Evolutionary conservation across 1,139 yeast genomes (phyloP), one percentile per base, ranked within the genome.

Genomic region (Taiozyma onychis): DNA sequence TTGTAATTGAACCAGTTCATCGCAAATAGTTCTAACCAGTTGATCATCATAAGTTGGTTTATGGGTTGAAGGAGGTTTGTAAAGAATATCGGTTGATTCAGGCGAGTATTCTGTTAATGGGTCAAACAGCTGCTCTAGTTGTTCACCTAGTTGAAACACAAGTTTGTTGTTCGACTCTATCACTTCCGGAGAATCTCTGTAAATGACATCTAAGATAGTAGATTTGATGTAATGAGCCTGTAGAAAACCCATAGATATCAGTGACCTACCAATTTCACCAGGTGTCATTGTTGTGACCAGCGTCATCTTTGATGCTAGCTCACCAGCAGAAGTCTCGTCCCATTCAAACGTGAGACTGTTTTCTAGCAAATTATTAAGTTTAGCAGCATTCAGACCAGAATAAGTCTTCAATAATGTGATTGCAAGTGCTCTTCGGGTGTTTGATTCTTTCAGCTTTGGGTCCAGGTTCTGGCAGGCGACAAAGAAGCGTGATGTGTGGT

Each of bases 61-160:
- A 28, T 39, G 13, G 27, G 35, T 9, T 52, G 44, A 51, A n/a
- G 73, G 73, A 10, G 71, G 63, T 48, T 57, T 73, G 62, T 91
- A 91, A 1, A 78, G 72, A 49, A 78, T 74, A 54, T 86, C 90
- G 47, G 95, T 79, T 39, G 83, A 81, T 65, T 91, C 97, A 0
- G 98, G 98, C 0, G 95, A 87, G 65, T 91, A 91, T 65, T 91
- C 97, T 9, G 88, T 76, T 48, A 90, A 69, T 0, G 97, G 97
- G 62, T 91, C 96, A 67, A 91, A 91, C 41, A 91, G 68, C 58
- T 87, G 95, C 57, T 90, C 97, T 46, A 89, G 71, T 66, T 91
- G 97, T 45, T 83, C 84, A 0, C 98, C 98, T 27, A 91, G 68
- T 43, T 85, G 65, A 54, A 76, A 83, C 0, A 90, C 97, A 32